A percentile compares a stretch with the other conserved stretches of the same genome.
Evolutionary conservation across 345 rosid species (phyloP).

Genomic region (Kernera saxatilis): DNA sequence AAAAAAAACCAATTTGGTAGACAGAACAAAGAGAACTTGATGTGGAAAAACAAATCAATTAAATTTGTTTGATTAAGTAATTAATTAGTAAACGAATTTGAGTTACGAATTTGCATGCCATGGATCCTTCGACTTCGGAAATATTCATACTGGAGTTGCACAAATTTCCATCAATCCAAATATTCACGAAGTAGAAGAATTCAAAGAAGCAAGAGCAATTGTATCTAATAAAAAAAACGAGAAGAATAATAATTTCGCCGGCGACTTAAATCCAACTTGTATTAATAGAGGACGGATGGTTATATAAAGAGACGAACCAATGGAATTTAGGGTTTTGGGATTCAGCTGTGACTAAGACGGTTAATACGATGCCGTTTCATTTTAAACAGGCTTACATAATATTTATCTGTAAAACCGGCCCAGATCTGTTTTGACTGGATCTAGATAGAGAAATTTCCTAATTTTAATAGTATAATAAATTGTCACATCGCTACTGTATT

Average conservation of each 20-base stretch:
- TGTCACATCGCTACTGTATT: not conserved
- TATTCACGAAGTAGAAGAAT: not conserved
- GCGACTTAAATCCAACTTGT: not conserved
- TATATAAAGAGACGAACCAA: not conserved
- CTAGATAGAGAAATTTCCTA: not conserved
- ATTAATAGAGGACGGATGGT: not conserved
- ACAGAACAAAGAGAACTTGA: not conserved
- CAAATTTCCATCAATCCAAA: not conserved
- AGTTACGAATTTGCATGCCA: too few relatives aligned
- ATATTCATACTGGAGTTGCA: too few relatives aligned
- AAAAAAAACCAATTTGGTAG: not conserved
- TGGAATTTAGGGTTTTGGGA: not conserved
- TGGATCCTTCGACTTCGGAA: too few relatives aligned
- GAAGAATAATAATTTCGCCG: too few relatives aligned
- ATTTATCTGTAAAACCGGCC: not conserved
- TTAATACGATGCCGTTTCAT: not conserved
- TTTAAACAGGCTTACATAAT: not conserved
- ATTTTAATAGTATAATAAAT: not conserved
- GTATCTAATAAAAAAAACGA: too few relatives aligned
- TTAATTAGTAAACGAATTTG: too few relatives aligned
- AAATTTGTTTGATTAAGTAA: too few relatives aligned
- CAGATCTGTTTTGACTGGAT: not conserved
- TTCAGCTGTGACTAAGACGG: not conserved
- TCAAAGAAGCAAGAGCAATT: too few relatives aligned
- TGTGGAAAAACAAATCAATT: too few relatives aligned